These are phyloP conservation scores for Tephrocybe sp. DNA, from an alignment of 768 basidiomycete genomes.

Conservation along the genomic window DNA sequence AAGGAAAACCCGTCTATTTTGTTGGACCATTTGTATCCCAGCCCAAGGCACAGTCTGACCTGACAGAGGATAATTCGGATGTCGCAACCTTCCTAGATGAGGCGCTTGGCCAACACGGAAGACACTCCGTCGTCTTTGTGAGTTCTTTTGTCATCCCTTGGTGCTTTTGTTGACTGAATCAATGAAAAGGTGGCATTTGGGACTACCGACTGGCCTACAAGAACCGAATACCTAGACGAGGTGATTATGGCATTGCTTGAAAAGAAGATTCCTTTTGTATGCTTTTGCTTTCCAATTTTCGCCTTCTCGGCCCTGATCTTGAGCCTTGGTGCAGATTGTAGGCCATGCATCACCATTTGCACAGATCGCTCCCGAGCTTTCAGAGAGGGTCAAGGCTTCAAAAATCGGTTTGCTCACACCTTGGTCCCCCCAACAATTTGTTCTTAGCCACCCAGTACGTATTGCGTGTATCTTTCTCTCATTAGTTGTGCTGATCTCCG, in stretches of 20 bases:
- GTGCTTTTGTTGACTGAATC: not conserved
- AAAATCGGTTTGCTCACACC: conserved; percentile 14
- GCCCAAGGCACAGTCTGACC: not conserved
- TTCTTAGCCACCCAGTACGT: conserved; percentile 18
- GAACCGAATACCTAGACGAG: conserved; percentile 5
- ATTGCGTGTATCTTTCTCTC: not conserved
- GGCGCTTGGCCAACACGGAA: conserved; percentile 8
- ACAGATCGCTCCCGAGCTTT: conserved; percentile 4
- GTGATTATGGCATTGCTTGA: conserved; percentile 16
- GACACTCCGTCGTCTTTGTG: conserved; percentile 19
- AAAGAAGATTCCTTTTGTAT: conserved; percentile 16
- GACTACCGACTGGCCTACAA: conserved; percentile 16
- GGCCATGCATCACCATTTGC: conserved; percentile 18
- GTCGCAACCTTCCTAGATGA: conserved; percentile 14
- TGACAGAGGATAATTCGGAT: conserved; percentile 1
- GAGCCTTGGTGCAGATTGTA: conserved; percentile 8
- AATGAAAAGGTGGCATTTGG: conserved; percentile 10
- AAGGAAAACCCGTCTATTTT: conserved; percentile 13
- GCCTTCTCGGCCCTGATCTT: not conserved
- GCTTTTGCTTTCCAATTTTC: not conserved
- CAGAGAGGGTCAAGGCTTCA: conserved; percentile 12
- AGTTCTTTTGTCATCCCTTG: not conserved
- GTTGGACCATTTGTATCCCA: conserved; percentile 19
- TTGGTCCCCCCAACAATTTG: conserved; percentile 22
- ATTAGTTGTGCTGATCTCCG: no score